These are phyloP conservation scores for Lentinula lateritia DNA, from an alignment of 768 basidiomycete species.

Conservation along the genomic window DNA sequence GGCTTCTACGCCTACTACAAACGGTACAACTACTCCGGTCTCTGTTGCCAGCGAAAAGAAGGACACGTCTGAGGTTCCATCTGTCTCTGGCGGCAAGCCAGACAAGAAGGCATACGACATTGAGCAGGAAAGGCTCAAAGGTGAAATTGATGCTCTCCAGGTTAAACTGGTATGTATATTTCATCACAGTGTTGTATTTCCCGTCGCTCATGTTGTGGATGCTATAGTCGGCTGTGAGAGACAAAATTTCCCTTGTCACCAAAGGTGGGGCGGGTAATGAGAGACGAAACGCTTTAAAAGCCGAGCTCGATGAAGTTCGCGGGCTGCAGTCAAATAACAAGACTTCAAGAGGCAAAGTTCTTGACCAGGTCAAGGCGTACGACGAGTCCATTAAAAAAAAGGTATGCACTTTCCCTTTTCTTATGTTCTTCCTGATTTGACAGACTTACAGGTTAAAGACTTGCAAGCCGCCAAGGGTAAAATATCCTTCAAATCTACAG, in stretches of 20 bases:
- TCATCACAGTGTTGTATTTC: constrained; percentile 4
- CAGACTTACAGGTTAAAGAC: constrained; percentile 64
- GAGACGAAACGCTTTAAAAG: constrained; percentile 61
- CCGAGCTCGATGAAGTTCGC: constrained; percentile 78
- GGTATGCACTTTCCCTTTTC: constrained; percentile 31
- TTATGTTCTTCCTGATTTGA: constrained; percentile 2
- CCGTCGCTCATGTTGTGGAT: constrained; percentile 7
- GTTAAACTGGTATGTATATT: constrained; percentile 62
- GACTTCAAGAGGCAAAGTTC: constrained; percentile 57
- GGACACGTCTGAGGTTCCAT: constrained; percentile 37
- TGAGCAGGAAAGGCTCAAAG: constrained; percentile 79
- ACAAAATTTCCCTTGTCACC: constrained; percentile 64
- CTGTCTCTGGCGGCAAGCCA: constrained; percentile 51
- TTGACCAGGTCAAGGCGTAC: constrained; percentile 73
- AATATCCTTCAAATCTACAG: constrained; percentile 70
- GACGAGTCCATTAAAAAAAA: constrained; percentile 81
- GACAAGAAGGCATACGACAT: constrained; percentile 82
- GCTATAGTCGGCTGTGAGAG: constrained; percentile 58
- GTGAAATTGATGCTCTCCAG: constrained; percentile 81
- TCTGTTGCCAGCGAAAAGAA: constrained; percentile 31
- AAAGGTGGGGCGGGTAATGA: constrained; percentile 64
- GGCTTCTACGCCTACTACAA: constrained; percentile 32
- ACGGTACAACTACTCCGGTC: constrained; percentile 44
- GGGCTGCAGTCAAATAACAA: constrained; percentile 77
- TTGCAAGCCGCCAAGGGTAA: constrained; percentile 79